A percentile compares a stretch with the other conserved stretches of the same genome.
phyloP scores from a whole-genome alignment of 2,329 filamentous ascomycete species.

The Fusarium sacchari region DNA sequence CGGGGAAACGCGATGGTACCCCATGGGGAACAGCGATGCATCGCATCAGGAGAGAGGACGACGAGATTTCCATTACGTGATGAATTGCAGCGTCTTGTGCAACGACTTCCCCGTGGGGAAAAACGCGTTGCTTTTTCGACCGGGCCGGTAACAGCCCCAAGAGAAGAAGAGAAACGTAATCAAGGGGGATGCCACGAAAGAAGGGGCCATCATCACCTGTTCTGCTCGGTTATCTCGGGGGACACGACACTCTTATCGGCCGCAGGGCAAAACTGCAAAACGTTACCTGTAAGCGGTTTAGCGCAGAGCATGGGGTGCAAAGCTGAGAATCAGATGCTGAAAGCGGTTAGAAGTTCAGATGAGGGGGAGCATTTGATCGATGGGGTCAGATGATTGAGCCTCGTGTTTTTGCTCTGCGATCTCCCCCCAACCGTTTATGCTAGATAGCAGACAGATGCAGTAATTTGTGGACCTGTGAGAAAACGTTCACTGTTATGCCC shows the following conservation, averaged over 20 bases:
- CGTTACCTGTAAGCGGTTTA: constrained; percentile 33
- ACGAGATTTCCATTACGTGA: constrained; percentile 38
- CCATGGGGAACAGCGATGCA: constrained; percentile 31
- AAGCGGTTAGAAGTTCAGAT: constrained; percentile 5
- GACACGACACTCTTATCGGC: constrained; percentile 28
- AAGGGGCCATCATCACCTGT: constrained; percentile 7
- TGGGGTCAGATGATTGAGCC: constrained; percentile 15
- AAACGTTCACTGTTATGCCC: constrained; percentile 18
- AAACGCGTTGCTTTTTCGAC: not conserved
- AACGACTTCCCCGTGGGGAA: constrained; percentile 26
- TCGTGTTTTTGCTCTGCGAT: not conserved
- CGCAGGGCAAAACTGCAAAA: constrained; percentile 24
- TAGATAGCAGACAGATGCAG: constrained; percentile 9
- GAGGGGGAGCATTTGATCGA: not conserved
- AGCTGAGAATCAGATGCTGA: constrained; percentile 37
- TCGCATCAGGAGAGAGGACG: not conserved
- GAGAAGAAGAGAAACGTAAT: not conserved
- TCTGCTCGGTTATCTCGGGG: constrained; percentile 36
- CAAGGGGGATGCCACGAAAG: not conserved
- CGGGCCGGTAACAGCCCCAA: constrained; percentile 21
- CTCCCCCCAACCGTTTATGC: not conserved
- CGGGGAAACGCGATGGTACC: constrained; percentile 25
- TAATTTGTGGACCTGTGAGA: constrained; percentile 14
- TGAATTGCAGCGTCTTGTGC: not conserved
- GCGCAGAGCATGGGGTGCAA: constrained; percentile 11